Percentiles rank a stretch among this genome's conserved stretches.
Conservation (phyloP, 2,329 filamentous ascomycete species). For the Epichloe bromicola region DNA sequence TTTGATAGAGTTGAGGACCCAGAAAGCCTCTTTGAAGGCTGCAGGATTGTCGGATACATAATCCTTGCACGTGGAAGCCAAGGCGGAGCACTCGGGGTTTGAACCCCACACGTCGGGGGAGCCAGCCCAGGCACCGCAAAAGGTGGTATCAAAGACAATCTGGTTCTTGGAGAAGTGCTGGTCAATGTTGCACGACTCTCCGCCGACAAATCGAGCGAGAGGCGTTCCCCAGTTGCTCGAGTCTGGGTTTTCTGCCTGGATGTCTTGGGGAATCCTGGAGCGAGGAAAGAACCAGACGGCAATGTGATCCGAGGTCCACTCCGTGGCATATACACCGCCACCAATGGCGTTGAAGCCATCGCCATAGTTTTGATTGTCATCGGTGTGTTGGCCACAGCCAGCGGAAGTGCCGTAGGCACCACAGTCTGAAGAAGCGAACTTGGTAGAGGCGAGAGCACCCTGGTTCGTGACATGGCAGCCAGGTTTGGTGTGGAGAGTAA, state of each 20-base stretch:
- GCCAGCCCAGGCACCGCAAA: constrained; percentile 84
- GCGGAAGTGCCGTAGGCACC: constrained; percentile 35
- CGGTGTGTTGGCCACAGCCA: constrained; percentile 47
- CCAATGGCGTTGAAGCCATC: constrained; percentile 55
- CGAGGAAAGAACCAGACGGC: constrained; percentile 74
- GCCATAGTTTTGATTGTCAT: constrained; percentile 45
- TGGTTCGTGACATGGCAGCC: constrained; percentile 44
- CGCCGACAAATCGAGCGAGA: constrained; percentile 51
- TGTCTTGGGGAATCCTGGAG: constrained; percentile 48
- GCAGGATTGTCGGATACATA: constrained; percentile 60
- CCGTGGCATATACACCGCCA: constrained; percentile 60
- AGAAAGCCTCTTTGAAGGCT: constrained; percentile 62
- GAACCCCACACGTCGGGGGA: constrained; percentile 41
- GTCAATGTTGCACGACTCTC: constrained; percentile 57
- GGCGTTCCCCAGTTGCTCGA: constrained; percentile 58
- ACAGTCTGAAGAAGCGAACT: constrained; percentile 41
- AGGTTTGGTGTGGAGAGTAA: constrained; percentile 54
- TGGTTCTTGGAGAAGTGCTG: constrained; percentile 57
- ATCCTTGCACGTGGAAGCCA: constrained; percentile 52
- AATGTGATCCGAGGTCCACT: constrained; percentile 64
- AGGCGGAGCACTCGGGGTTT: constrained; percentile 42
- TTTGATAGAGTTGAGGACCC: constrained; percentile 60
- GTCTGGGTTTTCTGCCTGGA: constrained; percentile 45
- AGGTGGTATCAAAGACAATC: constrained; percentile 70
- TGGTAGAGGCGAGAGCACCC: constrained; percentile 32